Conservation (phyloP, 345 rosid species). For the Brassica carinata region DNA sequence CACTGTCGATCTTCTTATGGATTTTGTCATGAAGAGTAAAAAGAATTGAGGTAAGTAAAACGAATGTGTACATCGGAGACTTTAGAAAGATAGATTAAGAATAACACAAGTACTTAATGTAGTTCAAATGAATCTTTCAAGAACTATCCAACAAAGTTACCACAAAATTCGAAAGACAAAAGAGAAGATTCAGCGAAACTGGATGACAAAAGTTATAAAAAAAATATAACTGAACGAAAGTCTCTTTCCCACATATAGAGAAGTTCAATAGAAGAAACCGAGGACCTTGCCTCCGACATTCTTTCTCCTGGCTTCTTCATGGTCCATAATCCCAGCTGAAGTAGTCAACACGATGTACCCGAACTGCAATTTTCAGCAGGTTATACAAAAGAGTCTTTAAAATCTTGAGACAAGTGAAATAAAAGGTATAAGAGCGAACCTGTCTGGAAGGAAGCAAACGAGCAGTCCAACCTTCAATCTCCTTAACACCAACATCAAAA, state of each 20-base stretch:
- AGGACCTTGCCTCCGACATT: conserved; percentile 51
- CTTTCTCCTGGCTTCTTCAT: conserved; percentile 50
- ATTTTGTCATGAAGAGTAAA: neutral
- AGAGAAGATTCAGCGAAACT: conserved; percentile 10
- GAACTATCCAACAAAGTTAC: conserved; percentile 18
- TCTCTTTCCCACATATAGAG: neutral
- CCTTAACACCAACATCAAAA: conserved; percentile 58
- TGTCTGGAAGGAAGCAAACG: conserved; percentile 59
- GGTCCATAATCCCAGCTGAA: conserved; percentile 49
- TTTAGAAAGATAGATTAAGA: too few species aligned
- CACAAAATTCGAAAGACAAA: conserved; percentile 28
- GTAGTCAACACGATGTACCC: conserved; percentile 48
- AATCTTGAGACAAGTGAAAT: neutral
- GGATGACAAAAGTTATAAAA: neutral
- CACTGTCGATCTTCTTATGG: neutral
- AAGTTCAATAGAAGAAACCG: conserved; percentile 45
- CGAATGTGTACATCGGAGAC: neutral
- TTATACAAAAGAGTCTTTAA: neutral
- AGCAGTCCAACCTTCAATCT: conserved; percentile 63
- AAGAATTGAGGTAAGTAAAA: neutral
- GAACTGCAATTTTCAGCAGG: conserved; percentile 29
- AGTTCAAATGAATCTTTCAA: conserved; percentile 4
- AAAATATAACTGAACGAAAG: neutral
- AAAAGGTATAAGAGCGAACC: conserved; percentile 23
- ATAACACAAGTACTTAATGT: neutral